Percentiles rank a stretch among this genome's conserved stretches.
phyloP scores from a whole-genome alignment of 495 filamentous ascomycete species.

The Xylaria longipes region DNA sequence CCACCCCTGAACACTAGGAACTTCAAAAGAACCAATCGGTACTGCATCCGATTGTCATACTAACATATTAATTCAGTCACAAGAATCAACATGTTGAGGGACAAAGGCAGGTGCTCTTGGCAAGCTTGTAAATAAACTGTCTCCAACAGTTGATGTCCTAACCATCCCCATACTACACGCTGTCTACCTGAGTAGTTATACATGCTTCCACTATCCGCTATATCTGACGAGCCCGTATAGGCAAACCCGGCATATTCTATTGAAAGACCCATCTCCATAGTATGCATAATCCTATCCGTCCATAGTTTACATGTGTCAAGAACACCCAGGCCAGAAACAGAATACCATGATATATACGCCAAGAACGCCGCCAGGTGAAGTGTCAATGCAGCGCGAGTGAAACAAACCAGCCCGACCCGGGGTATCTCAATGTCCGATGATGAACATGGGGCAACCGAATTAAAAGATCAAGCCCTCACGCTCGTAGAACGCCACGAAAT shows the following conservation, averaged over 20 bases:
- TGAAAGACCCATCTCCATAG: constrained; percentile 14
- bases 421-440: constrained; percentile 23
- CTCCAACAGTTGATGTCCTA: constrained; percentile 12
- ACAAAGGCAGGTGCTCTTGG: background rate
- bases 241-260: constrained; percentile 22
- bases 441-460: background rate
- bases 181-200: constrained; percentile 24
- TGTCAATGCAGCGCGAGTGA: constrained; percentile 17
- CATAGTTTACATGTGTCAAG: constrained; percentile 22
- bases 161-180: background rate
- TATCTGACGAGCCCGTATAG: constrained; percentile 9
- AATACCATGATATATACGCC: constrained; percentile 21
- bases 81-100: background rate
- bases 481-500: constrained; percentile 24
- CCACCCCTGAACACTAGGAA: too few species aligned
- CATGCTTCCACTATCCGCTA: constrained; percentile 14
- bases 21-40: background rate
- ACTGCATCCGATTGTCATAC: background rate
- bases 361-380: constrained; percentile 17
- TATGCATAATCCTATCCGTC: constrained; percentile 22
- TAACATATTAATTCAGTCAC: background rate
- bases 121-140: background rate
- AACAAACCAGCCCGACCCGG: constrained; percentile 24
- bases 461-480: background rate
- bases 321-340: constrained; percentile 11